These are phyloP conservation scores for Gossypium ekmanianum DNA, from an alignment of 345 rosid species.

Conservation along the genomic window DNA sequence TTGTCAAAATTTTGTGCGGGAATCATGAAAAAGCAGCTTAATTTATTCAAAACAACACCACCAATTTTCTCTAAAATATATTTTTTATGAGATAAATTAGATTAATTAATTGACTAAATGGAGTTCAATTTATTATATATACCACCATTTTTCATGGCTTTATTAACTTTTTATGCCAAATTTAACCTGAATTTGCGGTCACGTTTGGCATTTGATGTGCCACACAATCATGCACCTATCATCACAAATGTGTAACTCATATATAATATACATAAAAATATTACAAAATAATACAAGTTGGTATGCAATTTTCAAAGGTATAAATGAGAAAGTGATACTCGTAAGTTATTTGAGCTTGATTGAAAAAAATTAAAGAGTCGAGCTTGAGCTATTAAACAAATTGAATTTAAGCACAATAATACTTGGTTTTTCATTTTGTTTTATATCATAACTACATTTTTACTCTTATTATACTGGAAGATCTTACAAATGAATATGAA, in stretches of 20 bases:
- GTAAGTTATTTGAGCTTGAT: too few relatives aligned
- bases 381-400: too few relatives aligned
- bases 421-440: too few relatives aligned
- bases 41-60: background rate
- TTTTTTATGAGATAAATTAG: background rate
- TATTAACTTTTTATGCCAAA: background rate
- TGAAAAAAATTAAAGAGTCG: too few relatives aligned
- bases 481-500: too few relatives aligned
- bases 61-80: background rate
- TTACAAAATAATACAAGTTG: too few relatives aligned
- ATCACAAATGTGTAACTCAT: background rate
- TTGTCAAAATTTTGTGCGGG: background rate
- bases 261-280: too few relatives aligned
- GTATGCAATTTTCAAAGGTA: too few relatives aligned
- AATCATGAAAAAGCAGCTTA: constrained; percentile 6
- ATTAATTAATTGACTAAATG: background rate
- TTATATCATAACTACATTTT: too few relatives aligned
- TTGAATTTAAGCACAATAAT: too few relatives aligned
- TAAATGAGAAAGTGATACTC: too few relatives aligned
- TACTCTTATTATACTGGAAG: accelerated
- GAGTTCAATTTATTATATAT: background rate
- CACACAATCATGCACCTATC: background rate
- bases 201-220: background rate
- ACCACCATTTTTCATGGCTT: background rate
- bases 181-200: background rate